Percentiles rank a stretch among this genome's conserved stretches.
phyloP scores from a whole-genome alignment of 2,329 filamentous ascomycete species.

The Paecilomyces sp. region DNA sequence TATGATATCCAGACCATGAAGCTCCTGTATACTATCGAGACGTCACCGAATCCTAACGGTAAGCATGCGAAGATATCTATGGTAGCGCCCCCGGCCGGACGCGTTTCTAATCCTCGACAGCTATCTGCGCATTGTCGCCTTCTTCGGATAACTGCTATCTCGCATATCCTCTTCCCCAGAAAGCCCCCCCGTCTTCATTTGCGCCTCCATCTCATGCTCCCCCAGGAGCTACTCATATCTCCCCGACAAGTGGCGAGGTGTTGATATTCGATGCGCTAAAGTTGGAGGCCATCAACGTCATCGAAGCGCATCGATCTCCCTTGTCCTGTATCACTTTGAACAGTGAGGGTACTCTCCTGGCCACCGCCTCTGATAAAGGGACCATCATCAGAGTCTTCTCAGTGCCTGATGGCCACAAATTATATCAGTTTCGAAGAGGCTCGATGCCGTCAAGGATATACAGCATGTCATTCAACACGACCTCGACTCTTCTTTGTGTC shows the following conservation, averaged over 20 bases:
- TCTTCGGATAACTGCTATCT: constrained; percentile 95
- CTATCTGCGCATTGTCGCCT: constrained; percentile 86
- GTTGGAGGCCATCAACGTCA: constrained; percentile 87
- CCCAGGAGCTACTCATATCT: constrained; percentile 63
- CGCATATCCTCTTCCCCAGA: constrained; percentile 79
- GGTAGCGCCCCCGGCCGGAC: background rate
- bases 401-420: constrained; percentile 80
- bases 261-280: constrained; percentile 86
- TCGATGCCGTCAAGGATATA: constrained; percentile 95
- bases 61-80: constrained; percentile 16
- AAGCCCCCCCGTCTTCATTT: constrained; percentile 46
- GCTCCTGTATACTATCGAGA: constrained; percentile 83
- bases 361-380: constrained; percentile 93
- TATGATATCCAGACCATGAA: constrained; percentile 99
- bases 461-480: constrained; percentile 98
- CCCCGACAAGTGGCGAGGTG: constrained; percentile 84
- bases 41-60: constrained; percentile 81
- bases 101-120: constrained; percentile 33
- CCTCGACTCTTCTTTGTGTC: constrained; percentile 85
- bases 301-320: constrained; percentile 89
- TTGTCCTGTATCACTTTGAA: constrained; percentile 87
- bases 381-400: constrained; percentile 96
- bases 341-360: constrained; percentile 81
- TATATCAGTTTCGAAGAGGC: constrained; percentile 92
- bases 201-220: constrained; percentile 73